A percentile compares a stretch with the other conserved stretches of the same genome.
Conservation (phyloP, 2,329 filamentous ascomycete genomes). For the Orbilia blumenaviensis region DNA sequence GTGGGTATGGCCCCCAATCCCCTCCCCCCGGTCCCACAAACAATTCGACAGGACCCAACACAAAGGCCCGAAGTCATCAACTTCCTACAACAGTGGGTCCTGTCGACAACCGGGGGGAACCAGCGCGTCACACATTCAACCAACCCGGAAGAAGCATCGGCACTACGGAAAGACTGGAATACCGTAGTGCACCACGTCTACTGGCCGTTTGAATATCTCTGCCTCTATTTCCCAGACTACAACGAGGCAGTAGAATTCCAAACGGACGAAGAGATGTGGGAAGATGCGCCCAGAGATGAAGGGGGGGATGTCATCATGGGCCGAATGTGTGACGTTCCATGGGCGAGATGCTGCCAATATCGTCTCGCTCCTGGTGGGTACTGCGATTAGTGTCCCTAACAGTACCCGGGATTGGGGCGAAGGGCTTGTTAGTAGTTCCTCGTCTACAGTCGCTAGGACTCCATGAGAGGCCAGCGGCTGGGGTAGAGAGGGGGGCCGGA, state of each 20-base stretch:
- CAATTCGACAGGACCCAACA: slow-evolving; percentile 6
- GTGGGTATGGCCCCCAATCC: slow-evolving; percentile 19
- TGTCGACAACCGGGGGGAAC: slow-evolving; percentile 15
- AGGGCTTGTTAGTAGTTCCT: slow-evolving; percentile 31
- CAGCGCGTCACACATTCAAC: slow-evolving; percentile 33
- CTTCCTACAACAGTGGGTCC: slow-evolving; percentile 19
- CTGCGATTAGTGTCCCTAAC: slow-evolving; percentile 21
- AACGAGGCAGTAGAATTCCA: slow-evolving; percentile 35
- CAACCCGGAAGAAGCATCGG: slow-evolving; percentile 24
- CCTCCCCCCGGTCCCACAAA: background rate
- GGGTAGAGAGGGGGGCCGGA: slow-evolving; percentile 26
- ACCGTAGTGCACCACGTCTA: slow-evolving; percentile 38
- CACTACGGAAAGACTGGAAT: slow-evolving; percentile 38
- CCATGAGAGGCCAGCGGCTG: slow-evolving; percentile 1
- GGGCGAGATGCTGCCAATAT: slow-evolving; percentile 19
- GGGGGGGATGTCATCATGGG: slow-evolving; percentile 43
- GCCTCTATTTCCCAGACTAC: slow-evolving; percentile 22
- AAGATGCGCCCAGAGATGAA: slow-evolving; percentile 49
- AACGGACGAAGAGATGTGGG: slow-evolving; percentile 36
- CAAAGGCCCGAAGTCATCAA: background rate
- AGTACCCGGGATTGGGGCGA: slow-evolving; percentile 27
- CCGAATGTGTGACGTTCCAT: slow-evolving; percentile 39
- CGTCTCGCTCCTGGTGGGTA: slow-evolving; percentile 16
- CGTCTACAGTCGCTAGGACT: slow-evolving; percentile 13
- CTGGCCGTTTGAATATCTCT: slow-evolving; percentile 40